Conservation (phyloP, 2,329 filamentous ascomycete genomes). For the Grosmannia clavigera region DNA sequence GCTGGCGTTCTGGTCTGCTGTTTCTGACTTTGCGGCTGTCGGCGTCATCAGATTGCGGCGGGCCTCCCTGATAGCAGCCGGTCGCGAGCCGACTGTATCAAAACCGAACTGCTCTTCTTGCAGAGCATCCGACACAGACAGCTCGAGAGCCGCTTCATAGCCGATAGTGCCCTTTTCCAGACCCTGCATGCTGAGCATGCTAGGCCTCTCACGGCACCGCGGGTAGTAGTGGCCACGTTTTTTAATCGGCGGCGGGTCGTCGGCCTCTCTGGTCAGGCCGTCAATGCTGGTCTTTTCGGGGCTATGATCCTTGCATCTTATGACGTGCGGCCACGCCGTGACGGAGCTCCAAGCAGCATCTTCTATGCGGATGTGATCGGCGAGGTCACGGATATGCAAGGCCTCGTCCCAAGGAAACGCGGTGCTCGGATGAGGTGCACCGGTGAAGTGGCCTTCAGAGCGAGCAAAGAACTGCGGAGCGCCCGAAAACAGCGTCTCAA, state of each 20-base stretch:
- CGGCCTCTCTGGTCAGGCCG: background rate
- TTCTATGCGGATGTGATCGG: conserved; percentile 51
- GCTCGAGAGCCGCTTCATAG: conserved; percentile 54
- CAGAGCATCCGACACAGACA: conserved; percentile 51
- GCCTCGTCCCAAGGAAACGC: conserved; percentile 56
- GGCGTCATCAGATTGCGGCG: conserved; percentile 43
- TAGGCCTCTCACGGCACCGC: conserved; percentile 49
- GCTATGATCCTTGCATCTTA: conserved; percentile 22
- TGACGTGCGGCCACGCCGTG: conserved; percentile 52
- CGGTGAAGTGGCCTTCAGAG: conserved; percentile 45
- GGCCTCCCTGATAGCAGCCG: conserved; percentile 42
- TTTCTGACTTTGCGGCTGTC: conserved; percentile 17
- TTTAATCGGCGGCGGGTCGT: conserved; percentile 27
- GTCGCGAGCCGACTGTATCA: conserved; percentile 40
- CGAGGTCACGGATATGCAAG: conserved; percentile 48
- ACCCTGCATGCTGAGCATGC: conserved; percentile 61
- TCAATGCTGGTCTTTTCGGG: background rate
- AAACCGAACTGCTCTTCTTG: conserved; percentile 51
- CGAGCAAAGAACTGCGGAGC: conserved; percentile 59
- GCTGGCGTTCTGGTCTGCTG: conserved; percentile 14
- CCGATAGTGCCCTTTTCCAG: conserved; percentile 60
- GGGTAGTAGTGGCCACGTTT: conserved; percentile 45
- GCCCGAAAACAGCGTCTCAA: conserved; percentile 63
- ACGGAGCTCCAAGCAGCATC: conserved; percentile 50
- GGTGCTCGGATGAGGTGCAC: conserved; percentile 48